Conservation (phyloP, 164 flowering plant species). For the Aristolochia californica region DNA sequence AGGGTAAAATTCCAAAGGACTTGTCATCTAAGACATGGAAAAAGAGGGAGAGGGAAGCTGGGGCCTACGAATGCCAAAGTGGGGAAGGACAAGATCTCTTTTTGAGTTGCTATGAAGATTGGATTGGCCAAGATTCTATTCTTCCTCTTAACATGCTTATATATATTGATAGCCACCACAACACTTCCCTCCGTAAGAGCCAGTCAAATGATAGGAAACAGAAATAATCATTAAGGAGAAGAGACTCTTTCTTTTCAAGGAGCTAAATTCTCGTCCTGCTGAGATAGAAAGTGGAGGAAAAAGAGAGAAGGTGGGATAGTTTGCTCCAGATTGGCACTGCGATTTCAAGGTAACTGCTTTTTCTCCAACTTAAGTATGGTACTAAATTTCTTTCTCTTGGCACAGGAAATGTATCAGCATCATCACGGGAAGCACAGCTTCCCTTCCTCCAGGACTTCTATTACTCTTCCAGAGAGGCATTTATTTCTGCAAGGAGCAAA, state of each 20-base stretch:
- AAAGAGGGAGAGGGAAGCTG: conserved; percentile 15
- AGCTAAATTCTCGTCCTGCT: no score
- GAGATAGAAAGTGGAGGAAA: not conserved
- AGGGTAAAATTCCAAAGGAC: conserved; percentile 22
- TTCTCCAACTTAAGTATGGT: not conserved
- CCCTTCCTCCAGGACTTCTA: conserved; percentile 42
- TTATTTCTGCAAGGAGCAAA: conserved; percentile 59
- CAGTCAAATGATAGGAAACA: conserved; percentile 14
- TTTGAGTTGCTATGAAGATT: conserved; percentile 55
- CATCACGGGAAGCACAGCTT: conserved; percentile 49
- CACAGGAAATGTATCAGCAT: conserved; percentile 45
- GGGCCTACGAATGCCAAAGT: conserved; percentile 30
- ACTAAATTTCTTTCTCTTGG: not conserved
- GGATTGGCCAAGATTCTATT: conserved; percentile 59
- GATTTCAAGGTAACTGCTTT: not conserved
- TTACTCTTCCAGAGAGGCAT: conserved; percentile 52
- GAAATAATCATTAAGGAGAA: not conserved
- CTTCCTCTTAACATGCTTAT: conserved; percentile 18
- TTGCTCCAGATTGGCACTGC: not conserved
- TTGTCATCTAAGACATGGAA: conserved; percentile 26
- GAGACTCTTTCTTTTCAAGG: no score
- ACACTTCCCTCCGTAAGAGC: conserved; percentile 18
- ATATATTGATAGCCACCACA: conserved; percentile 30
- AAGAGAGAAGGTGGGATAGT: not conserved
- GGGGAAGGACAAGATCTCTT: conserved; percentile 49